Evolutionary conservation across 768 basidiomycete species (phyloP).

Genomic region (Cantharellus anzutake): DNA sequence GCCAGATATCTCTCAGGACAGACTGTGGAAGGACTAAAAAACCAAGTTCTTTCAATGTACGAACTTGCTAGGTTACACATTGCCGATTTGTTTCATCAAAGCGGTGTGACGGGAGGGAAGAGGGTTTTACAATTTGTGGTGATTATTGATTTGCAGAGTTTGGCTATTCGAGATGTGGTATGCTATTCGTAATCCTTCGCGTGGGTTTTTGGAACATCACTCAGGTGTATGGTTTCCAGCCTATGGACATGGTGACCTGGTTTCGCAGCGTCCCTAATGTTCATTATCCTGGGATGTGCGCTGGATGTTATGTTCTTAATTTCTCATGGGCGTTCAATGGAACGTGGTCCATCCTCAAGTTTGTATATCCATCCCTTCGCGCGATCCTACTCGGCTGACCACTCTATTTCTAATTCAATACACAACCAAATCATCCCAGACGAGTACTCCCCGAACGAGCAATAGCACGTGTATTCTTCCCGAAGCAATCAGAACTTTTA

Average conservation of each 20-base stretch:
- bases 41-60: slow-evolving; percentile 2
- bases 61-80: slow-evolving; percentile 6
- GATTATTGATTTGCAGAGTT: slow-evolving; percentile 7
- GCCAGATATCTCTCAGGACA: background rate
- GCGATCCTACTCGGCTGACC: background rate
- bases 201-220: background rate
- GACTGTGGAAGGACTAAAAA: slow-evolving; percentile 1
- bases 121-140: slow-evolving; percentile 6
- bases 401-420: background rate
- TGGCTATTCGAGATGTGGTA: slow-evolving; percentile 5
- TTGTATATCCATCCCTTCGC: background rate
- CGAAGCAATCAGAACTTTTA: slow-evolving; percentile 2
- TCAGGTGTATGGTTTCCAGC: background rate
- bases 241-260: slow-evolving; percentile 6
- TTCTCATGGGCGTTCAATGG: slow-evolving; percentile 8
- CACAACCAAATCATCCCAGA: background rate
- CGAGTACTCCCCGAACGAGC: slow-evolving; percentile 4
- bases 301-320: slow-evolving; percentile 7
- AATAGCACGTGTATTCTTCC: slow-evolving; percentile 5
- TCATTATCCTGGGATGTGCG: slow-evolving; percentile 7
- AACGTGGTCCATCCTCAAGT: slow-evolving; percentile 7
- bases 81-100: background rate
- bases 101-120: background rate
- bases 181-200: background rate
- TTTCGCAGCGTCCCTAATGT: slow-evolving; percentile 2